Conservation (phyloP, 345 rosid species). For the Rhizophora mangle region DNA sequence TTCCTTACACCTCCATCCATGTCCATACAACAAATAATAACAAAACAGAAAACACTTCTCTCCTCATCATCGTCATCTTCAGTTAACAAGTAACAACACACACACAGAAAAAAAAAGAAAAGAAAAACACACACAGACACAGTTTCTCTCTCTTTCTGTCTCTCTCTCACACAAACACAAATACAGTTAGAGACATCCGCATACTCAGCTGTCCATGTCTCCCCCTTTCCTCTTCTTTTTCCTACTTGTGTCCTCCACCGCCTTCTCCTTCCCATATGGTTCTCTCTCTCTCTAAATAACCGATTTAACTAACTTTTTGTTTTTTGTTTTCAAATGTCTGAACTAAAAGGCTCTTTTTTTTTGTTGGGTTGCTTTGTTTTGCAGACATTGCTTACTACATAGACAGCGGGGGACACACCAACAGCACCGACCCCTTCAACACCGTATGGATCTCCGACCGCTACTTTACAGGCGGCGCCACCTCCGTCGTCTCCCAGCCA, state of each 20-base stretch:
- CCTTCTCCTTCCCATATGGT: constrained; percentile 12
- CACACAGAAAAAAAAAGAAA: too few species aligned
- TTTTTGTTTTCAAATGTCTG: too few species aligned
- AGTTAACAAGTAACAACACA: too few species aligned
- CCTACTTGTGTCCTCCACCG: not conserved
- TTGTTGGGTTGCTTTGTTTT: not conserved
- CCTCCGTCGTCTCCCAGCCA: constrained; percentile 81
- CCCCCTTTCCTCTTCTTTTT: not conserved
- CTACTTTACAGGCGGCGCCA: constrained; percentile 70
- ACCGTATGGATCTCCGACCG: constrained; percentile 79
- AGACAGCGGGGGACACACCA: constrained; percentile 70
- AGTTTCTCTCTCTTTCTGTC: too few species aligned
- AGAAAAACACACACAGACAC: too few species aligned
- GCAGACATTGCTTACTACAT: constrained; percentile 66
- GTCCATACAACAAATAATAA: not conserved
- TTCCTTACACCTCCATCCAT: not conserved
- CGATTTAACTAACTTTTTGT: not conserved
- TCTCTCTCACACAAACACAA: not conserved
- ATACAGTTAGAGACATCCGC: not conserved
- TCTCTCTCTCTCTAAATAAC: not conserved
- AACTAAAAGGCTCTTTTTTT: not conserved
- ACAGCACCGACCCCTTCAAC: constrained; percentile 60
- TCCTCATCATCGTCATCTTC: too few species aligned
- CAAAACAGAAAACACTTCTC: too few species aligned
- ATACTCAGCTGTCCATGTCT: not conserved